phyloP scores from a whole-genome alignment of 1,284 basidiomycete genomes.

The Phellopilus nigrolimitatus region DNA sequence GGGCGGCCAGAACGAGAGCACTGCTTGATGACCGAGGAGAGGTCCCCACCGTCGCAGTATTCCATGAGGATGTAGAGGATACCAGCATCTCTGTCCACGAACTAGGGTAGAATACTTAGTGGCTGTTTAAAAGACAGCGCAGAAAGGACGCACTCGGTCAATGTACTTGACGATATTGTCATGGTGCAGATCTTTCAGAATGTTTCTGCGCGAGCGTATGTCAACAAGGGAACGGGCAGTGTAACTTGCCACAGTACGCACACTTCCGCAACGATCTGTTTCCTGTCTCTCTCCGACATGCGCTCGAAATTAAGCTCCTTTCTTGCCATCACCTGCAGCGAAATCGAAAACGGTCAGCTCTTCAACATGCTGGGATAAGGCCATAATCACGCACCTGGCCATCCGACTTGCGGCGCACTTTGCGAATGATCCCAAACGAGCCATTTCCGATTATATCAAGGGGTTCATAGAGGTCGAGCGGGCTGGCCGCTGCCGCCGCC shows the following conservation, averaged over 20 bases:
- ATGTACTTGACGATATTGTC: conserved; percentile 94
- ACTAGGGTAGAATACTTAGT: conserved; percentile 32
- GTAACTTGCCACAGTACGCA: conserved; percentile 38
- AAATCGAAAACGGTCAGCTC: background rate
- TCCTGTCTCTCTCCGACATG: conserved; percentile 89
- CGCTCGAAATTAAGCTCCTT: conserved; percentile 96
- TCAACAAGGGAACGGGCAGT: background rate
- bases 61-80: conserved; percentile 96
- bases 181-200: conserved; percentile 90
- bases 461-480: conserved; percentile 76
- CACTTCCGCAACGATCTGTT: conserved; percentile 98
- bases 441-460: conserved; percentile 93
- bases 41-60: conserved; percentile 92
- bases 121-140: conserved; percentile 13
- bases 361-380: background rate
- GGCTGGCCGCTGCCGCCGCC: conserved; percentile 6
- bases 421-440: conserved; percentile 95
- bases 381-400: conserved; percentile 58
- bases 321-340: conserved; percentile 74
- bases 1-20: conserved; percentile 61
- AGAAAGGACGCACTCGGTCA: conserved; percentile 48
- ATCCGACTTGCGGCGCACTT: conserved; percentile 83
- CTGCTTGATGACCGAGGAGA: conserved; percentile 81
- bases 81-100: conserved; percentile 87
- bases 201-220: conserved; percentile 60